phyloP scores from a whole-genome alignment of 805 yeast genomes.

The Cyberlindnera petersonii region DNA sequence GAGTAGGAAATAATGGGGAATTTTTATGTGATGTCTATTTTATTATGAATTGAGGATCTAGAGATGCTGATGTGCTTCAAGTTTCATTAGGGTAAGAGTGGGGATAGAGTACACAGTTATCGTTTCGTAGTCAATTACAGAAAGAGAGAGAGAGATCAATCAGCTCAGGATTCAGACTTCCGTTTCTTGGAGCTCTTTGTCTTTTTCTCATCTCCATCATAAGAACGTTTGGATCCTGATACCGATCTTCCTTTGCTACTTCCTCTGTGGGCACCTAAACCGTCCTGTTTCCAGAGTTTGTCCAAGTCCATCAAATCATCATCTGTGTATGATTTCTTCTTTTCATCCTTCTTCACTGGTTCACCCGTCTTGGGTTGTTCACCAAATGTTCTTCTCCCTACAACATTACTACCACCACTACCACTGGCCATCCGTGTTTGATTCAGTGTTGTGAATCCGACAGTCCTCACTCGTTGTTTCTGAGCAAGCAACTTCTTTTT shows the following conservation, averaged over 20 bases:
- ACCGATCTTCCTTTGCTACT: slow-evolving; percentile 6
- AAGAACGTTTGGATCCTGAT: slow-evolving; percentile 13
- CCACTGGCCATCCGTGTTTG: slow-evolving; percentile 23
- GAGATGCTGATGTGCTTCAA: neutral
- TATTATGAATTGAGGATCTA: no score
- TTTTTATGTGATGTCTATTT: no score
- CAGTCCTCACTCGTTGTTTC: slow-evolving; percentile 31
- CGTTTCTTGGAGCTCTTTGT: slow-evolving; percentile 18
- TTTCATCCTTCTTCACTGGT: slow-evolving; percentile 2
- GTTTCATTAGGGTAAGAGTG: neutral
- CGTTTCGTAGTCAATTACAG: no score
- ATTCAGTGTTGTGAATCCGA: slow-evolving; percentile 41
- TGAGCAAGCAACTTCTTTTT: slow-evolving; percentile 27
- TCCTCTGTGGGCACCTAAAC: slow-evolving; percentile 16
- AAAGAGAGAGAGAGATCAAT: neutral
- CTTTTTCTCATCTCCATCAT: slow-evolving; percentile 15
- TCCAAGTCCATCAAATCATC: slow-evolving; percentile 12
- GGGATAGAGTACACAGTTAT: no score
- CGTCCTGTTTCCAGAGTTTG: slow-evolving; percentile 25
- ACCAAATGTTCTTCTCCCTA: slow-evolving; percentile 31
- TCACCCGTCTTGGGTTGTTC: slow-evolving; percentile 21
- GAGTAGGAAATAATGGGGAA: slow-evolving; percentile 30
- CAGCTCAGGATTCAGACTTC: slow-evolving; percentile 14
- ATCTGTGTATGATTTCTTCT: slow-evolving; percentile 2
- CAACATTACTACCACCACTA: slow-evolving; percentile 7